Evolutionary conservation across 1,284 basidiomycete genomes (phyloP), one percentile per base, ranked within the genome.

Genomic region (Wallemia mellicola): DNA sequence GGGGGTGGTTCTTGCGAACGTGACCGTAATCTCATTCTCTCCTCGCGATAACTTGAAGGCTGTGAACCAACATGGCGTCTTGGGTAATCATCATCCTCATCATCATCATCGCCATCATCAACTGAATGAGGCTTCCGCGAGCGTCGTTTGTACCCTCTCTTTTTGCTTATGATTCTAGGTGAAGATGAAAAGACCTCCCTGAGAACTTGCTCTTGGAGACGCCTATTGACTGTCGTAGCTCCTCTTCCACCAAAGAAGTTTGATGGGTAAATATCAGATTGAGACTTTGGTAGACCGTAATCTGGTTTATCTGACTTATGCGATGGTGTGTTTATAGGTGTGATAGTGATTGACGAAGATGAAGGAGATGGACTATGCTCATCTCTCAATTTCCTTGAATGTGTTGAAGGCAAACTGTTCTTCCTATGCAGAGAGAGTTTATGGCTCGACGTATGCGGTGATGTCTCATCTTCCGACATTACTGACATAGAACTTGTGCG

Each of bases 191-290:
- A 72, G 28, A 94, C 79, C 15, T 83, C 83, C 60, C 79, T 82
- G 68, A 95, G 89, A 56, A 95, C 85, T 64, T 91, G 86, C 66
- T 94, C 87, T 70, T 88, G 89, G 61, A 95, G 73, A 68, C 79
- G 84, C 54, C 83, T 86, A 69, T 95, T 94, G 60, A 94, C 88
- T 56, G 81, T 78, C 1, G 89, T 94, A 17, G 84, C 86, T 0
- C 89, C 89, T 0, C 80, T 84, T 1, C 89, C 89, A 33, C 82
- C 83, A 65, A 84, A 86, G 75, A 75, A 74, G 61, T 76, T 67
- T 26, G 59, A 19, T 7, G 38, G 5, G 38, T 48, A 48, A 15
- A n/a, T 48, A n/a, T 48, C 38, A 5, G 38, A 48, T n/a, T 48
- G 38, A 3, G 14, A 15, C 22, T 48, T 48, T 5, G 38, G 38